These are phyloP conservation scores for Cytidiella melzeri DNA, from an alignment of 768 basidiomycete genomes.

Conservation along the genomic window DNA sequence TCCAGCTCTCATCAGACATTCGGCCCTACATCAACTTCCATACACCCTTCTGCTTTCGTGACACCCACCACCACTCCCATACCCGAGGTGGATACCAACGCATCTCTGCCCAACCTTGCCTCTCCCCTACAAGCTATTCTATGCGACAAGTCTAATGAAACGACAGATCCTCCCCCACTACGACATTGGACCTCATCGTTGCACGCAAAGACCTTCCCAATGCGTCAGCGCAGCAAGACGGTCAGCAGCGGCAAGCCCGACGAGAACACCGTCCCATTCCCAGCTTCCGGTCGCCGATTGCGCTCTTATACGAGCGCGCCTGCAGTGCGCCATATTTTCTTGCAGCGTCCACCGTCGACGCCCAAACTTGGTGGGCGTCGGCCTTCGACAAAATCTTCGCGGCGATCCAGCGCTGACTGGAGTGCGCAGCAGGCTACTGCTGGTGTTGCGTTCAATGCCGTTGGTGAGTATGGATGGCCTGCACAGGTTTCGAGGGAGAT, in stretches of 20 bases:
- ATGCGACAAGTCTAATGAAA: constrained; percentile 8
- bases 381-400: constrained; percentile 26
- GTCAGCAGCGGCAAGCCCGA: not conserved
- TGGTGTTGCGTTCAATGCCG: constrained; percentile 19
- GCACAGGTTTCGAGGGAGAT: constrained; percentile 54
- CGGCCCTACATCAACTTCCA: constrained; percentile 31
- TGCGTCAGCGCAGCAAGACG: constrained; percentile 9
- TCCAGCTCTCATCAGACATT: constrained; percentile 34
- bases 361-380: not conserved
- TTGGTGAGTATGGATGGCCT: constrained; percentile 43
- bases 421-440: constrained; percentile 42
- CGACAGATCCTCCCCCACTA: not conserved
- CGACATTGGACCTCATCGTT: constrained; percentile 6
- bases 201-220: constrained; percentile 18
- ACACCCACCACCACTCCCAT: constrained; percentile 47
- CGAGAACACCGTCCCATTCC: constrained; percentile 11
- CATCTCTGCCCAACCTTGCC: too few relatives aligned
- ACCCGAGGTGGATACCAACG: too few relatives aligned
- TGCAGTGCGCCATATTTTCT: constrained; percentile 21
- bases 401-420: constrained; percentile 55
- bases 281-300: constrained; percentile 20
- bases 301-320: constrained; percentile 24
- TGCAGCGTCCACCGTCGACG: not conserved
- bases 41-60: constrained; percentile 12
- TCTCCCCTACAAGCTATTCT: constrained; percentile 17